Percentiles rank a stretch among this genome's conserved stretches.
Evolutionary conservation across 1,139 yeast species (phyloP).

Genomic region (Ogataea hybrid): DNA sequence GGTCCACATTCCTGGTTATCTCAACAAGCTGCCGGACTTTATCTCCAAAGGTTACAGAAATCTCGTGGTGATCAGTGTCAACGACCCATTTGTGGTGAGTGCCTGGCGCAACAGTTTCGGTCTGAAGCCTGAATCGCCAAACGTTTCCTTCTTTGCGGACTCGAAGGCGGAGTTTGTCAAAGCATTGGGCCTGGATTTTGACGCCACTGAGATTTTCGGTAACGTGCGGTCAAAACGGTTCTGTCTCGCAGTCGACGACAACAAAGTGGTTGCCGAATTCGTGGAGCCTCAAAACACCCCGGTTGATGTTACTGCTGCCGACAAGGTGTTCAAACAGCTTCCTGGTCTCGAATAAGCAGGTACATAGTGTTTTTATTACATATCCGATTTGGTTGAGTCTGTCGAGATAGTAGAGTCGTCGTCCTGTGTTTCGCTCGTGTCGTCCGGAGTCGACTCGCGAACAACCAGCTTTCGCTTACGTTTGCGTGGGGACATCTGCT

Average conservation of each 20-base stretch:
- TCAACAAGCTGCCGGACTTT: constrained; percentile 50
- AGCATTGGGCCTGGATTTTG: constrained; percentile 64
- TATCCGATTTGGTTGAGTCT: neutral
- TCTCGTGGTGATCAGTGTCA: constrained; percentile 71
- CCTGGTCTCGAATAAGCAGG: constrained; percentile 23
- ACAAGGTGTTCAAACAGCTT: constrained; percentile 39
- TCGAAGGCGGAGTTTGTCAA: constrained; percentile 68
- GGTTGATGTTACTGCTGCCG: constrained; percentile 54
- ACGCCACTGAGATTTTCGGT: constrained; percentile 72
- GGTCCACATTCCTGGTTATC: constrained; percentile 76
- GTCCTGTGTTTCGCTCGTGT: constrained; percentile 5
- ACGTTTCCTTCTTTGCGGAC: constrained; percentile 65
- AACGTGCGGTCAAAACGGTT: constrained; percentile 72
- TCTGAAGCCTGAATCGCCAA: constrained; percentile 34
- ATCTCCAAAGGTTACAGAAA: constrained; percentile 60
- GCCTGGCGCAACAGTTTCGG: constrained; percentile 66
- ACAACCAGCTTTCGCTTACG: constrained; percentile 2
- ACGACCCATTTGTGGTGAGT: constrained; percentile 80
- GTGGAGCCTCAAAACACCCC: constrained; percentile 83
- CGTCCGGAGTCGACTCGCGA: neutral
- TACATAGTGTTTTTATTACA: neutral
- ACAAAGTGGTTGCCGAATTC: constrained; percentile 61
- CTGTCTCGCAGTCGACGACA: constrained; percentile 73
- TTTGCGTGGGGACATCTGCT: constrained; percentile 19
- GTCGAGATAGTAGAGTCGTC: constrained; percentile 5